Conservation (phyloP, 2,329 filamentous ascomycete species). For the Xylariales sp. region DNA sequence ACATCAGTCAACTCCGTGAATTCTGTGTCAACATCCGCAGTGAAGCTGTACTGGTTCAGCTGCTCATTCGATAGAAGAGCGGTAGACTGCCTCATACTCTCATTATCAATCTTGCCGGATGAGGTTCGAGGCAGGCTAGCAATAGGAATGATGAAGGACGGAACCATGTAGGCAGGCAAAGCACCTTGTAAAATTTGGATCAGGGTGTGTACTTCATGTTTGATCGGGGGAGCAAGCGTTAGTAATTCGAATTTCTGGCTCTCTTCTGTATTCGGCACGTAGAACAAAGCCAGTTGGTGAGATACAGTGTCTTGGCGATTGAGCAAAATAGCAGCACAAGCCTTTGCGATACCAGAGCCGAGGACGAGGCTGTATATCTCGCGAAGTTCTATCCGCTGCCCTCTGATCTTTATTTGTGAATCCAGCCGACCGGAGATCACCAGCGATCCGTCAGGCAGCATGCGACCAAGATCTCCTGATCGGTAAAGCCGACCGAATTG, state of each 20-base stretch:
- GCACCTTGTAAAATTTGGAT: constrained; percentile 49
- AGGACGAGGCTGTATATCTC: constrained; percentile 67
- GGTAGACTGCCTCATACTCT: constrained; percentile 45
- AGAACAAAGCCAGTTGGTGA: constrained; percentile 65
- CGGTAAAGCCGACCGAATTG: constrained; percentile 71
- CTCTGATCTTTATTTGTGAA: constrained; percentile 77
- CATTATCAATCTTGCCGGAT: constrained; percentile 70
- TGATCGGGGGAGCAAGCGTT: constrained; percentile 24
- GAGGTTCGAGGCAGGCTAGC: constrained; percentile 64
- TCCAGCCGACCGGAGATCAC: constrained; percentile 70
- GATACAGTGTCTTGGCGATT: constrained; percentile 29
- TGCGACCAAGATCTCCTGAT: constrained; percentile 75
- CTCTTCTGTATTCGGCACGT: constrained; percentile 41
- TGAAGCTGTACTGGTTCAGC: constrained; percentile 31
- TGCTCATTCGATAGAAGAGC: constrained; percentile 35
- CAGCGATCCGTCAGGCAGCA: constrained; percentile 73
- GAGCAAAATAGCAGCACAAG: constrained; percentile 62
- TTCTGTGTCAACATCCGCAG: constrained; percentile 26
- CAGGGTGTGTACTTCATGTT: constrained; percentile 36
- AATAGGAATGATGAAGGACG: constrained; percentile 68
- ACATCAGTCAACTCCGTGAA: constrained; percentile 41
- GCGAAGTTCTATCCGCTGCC: constrained; percentile 72
- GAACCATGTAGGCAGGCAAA: constrained; percentile 76
- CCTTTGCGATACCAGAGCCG: constrained; percentile 43
- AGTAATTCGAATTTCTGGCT: constrained; percentile 29